Evolutionary conservation across 2,329 filamentous ascomycete species (phyloP), one percentile per base, ranked within the genome.

Genomic region (Calonectria montana): DNA sequence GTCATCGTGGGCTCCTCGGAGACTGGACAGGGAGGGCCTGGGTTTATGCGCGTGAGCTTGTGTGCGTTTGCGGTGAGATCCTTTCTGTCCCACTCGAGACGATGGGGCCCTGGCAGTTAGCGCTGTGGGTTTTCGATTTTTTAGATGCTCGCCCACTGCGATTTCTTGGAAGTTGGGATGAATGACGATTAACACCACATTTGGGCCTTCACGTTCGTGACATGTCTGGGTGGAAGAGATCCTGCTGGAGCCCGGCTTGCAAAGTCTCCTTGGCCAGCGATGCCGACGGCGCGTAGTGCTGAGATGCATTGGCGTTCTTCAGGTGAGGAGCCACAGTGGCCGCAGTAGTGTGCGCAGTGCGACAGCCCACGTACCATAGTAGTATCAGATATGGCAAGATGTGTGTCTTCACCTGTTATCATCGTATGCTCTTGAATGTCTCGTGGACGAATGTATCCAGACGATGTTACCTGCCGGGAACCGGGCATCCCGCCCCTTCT

Each of bases 121-220:
- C 64, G 74, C 29, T 25, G 74, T 72, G 50, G 73, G 48, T 70
- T 57, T 39, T 37, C 53, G 53, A 59, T 59, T 59, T 59, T 65
- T 67, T 31, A 63, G 27, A 31, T 50, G 45, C n/a, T 57, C 53
- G 29, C 27, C 72, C 74, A 65, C 65, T 65, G 45, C 67, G 48
- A 78, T 70, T 64, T 64, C 72, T 78, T 77, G 74, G 73, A 77
- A 78, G 55, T 53, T 65, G 70, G 74, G 50, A 70, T 65, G 71
- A 70, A 68, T 69, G 77, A 78, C 76, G 74, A 78, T 77, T 73
- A 76, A 70, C 62, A 55, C 76, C 71, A 74, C 48, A 74, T 75
- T 55, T 41, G 69, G 71, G 69, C 67, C 62, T 70, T 65, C 62
- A 69, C 59, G 50, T 69, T 76, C 27, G 59, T 57, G 68, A 71